A percentile compares a stretch with the other conserved stretches of the same genome.
Evolutionary conservation across 768 basidiomycete genomes (phyloP).

Genomic region (Mrakia blollopis): DNA sequence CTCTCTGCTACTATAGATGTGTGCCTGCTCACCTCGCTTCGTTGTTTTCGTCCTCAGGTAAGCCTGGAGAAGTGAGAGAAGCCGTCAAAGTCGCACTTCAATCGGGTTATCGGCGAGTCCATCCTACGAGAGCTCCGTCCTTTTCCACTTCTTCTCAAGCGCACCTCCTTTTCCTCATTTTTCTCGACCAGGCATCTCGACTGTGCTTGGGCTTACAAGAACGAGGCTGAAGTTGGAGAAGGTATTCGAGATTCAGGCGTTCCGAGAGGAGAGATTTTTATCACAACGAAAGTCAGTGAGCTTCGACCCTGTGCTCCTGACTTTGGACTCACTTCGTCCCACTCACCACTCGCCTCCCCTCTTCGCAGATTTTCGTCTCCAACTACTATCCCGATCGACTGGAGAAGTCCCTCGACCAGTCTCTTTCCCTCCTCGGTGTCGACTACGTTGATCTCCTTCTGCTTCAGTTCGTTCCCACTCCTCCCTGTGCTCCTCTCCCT

Average conservation of each 20-base stretch:
- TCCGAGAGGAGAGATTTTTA: constrained; percentile 65
- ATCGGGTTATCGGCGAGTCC: constrained; percentile 62
- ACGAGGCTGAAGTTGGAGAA: constrained; percentile 74
- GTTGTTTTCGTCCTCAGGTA: background rate
- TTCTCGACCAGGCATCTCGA: constrained; percentile 27
- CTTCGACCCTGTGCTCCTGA: constrained; percentile 29
- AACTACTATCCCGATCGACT: constrained; percentile 55
- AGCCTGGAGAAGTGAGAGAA: constrained; percentile 61
- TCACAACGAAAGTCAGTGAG: constrained; percentile 53
- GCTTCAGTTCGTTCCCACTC: constrained; percentile 13
- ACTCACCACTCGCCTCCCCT: background rate
- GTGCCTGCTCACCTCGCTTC: background rate
- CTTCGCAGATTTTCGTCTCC: constrained; percentile 37
- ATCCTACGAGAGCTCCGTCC: constrained; percentile 54
- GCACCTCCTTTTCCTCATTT: background rate
- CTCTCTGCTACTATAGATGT: background rate
- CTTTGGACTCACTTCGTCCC: background rate
- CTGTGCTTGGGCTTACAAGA: constrained; percentile 45
- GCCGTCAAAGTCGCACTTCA: constrained; percentile 72
- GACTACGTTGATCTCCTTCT: constrained; percentile 65
- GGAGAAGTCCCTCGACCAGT: constrained; percentile 59
- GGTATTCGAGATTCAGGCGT: constrained; percentile 75
- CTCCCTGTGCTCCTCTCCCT: background rate
- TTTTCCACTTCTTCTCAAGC: background rate
- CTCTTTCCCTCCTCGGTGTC: constrained; percentile 64